Percentiles rank a stretch among this genome's conserved stretches.
Conservation (phyloP, 202 grass and related monocot genomes). For the Schoenoplectus triqueter region DNA sequence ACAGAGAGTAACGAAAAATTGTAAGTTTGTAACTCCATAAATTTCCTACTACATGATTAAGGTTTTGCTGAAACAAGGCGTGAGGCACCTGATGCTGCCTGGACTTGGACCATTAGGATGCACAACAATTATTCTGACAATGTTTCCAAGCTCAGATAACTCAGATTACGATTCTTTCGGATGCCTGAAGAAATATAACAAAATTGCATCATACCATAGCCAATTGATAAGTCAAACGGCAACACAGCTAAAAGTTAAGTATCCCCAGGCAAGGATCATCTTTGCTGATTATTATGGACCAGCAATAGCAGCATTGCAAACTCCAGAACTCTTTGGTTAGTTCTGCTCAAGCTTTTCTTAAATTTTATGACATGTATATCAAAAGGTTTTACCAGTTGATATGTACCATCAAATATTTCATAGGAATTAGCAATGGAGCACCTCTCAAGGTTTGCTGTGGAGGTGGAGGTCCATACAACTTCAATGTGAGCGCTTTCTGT, state of each 20-base stretch:
- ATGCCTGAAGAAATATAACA: slow-evolving; percentile 73
- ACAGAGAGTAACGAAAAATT: neutral
- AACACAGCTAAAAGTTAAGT: slow-evolving; percentile 48
- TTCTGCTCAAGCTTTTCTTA: neutral
- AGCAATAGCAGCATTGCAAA: slow-evolving; percentile 50
- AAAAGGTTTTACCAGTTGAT: neutral
- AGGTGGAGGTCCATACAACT: slow-evolving; percentile 60
- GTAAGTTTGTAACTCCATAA: neutral
- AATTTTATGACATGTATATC: neutral
- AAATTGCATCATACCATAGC: slow-evolving; percentile 68
- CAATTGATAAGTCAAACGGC: slow-evolving; percentile 55
- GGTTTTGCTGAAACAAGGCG: slow-evolving; percentile 68
- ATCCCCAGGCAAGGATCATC: slow-evolving; percentile 61
- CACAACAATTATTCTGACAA: slow-evolving; percentile 67
- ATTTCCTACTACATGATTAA: slow-evolving; percentile 21
- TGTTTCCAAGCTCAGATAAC: slow-evolving; percentile 51
- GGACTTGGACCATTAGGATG: slow-evolving; percentile 76
- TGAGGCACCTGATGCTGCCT: slow-evolving; percentile 68
- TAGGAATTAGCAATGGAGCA: slow-evolving; percentile 50
- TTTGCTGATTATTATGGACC: slow-evolving; percentile 85
- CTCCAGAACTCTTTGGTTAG: slow-evolving; percentile 83
- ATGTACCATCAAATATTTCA: neutral
- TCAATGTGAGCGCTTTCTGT: slow-evolving; percentile 37
- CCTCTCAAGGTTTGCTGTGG: slow-evolving; percentile 61
- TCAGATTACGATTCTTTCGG: slow-evolving; percentile 61